Conservation (phyloP, 495 filamentous ascomycete genomes). For the Annulohypoxylon bovei region DNA sequence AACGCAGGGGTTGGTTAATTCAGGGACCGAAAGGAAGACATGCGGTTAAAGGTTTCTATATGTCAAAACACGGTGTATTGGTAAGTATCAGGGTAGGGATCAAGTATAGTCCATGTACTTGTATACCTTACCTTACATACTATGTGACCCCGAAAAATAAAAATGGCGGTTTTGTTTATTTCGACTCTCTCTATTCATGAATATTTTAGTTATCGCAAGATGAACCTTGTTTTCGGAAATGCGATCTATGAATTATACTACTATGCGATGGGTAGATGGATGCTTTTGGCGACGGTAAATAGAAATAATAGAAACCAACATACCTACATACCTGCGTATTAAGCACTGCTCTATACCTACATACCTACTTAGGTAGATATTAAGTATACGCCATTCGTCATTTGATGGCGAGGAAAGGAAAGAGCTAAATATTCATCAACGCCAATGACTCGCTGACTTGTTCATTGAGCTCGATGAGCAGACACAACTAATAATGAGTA, state of each 20-base stretch:
- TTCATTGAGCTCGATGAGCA: background rate
- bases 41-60: slow-evolving; percentile 23
- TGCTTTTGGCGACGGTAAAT: background rate
- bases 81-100: slow-evolving; percentile 6
- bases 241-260: background rate
- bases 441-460: background rate
- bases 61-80: slow-evolving; percentile 2
- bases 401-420: background rate
- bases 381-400: background rate
- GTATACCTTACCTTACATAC: background rate
- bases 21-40: slow-evolving; percentile 27
- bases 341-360: too few species aligned
- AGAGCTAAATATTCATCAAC: background rate
- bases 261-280: background rate
- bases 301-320: background rate
- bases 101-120: slow-evolving; percentile 15
- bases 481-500: background rate
- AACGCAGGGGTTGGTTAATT: slow-evolving; percentile 26
- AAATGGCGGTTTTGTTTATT: background rate
- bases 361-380: background rate
- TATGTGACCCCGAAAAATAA: too few species aligned
- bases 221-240: slow-evolving; percentile 4
- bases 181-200: background rate
- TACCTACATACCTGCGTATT: background rate
- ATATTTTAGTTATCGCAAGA: background rate